A percentile compares a stretch with the other conserved stretches of the same genome.
Conservation (phyloP, 169 alveolate genomes). For the Toxoplasma gondii region DNA sequence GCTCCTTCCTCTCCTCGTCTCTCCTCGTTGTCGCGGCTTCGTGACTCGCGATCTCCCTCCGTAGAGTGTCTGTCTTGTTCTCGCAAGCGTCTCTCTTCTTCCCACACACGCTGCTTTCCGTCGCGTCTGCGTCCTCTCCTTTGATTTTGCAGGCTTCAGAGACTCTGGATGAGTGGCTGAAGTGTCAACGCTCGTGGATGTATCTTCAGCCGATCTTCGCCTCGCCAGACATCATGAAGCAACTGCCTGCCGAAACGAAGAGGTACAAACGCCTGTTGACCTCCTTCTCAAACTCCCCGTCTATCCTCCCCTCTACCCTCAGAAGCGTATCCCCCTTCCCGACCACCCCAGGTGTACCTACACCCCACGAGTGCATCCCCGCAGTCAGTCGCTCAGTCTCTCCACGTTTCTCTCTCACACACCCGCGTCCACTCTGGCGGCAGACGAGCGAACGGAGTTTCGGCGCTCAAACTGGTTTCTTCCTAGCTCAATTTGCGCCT, state of each 20-base stretch:
- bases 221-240: slow-evolving; percentile 83
- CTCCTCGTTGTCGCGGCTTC: not conserved
- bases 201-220: slow-evolving; percentile 84
- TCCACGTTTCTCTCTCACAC: not conserved
- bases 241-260: slow-evolving; percentile 80
- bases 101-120: no score
- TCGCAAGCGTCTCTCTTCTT: no score
- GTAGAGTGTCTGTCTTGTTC: no score
- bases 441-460: no score
- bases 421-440: no score
- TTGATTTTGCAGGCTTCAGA: slow-evolving; percentile 61
- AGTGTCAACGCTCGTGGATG: slow-evolving; percentile 82
- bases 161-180: slow-evolving; percentile 76
- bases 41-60: no score
- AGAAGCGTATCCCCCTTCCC: not conserved
- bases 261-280: not conserved
- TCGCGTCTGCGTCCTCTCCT: no score
- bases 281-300: not conserved
- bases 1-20: not conserved
- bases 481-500: no score
- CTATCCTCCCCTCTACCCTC: not conserved
- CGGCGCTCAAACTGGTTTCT: no score
- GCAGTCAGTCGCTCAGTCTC: not conserved
- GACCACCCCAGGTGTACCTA: not conserved
- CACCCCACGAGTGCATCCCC: no score